Percentiles rank a stretch among this genome's conserved stretches.
These are phyloP conservation scores for Pholiota molesta DNA, from an alignment of 768 basidiomycete genomes.

Conservation along the genomic window DNA sequence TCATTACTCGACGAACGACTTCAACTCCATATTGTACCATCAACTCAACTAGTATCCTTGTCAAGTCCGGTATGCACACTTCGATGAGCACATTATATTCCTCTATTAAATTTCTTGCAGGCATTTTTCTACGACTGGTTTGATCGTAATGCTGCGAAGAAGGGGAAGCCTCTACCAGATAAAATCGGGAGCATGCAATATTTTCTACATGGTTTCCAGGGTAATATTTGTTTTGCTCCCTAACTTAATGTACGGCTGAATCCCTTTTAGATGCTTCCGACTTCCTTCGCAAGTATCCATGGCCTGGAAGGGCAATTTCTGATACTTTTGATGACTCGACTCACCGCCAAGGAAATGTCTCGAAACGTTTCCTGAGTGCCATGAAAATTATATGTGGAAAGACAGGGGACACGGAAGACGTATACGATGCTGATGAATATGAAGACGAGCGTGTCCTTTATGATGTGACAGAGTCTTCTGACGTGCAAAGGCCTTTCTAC, in stretches of 20 bases:
- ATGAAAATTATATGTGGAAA: slow-evolving; percentile 84
- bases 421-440: slow-evolving; percentile 71
- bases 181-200: slow-evolving; percentile 93
- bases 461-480: slow-evolving; percentile 62
- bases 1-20: slow-evolving; percentile 80
- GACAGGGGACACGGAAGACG: slow-evolving; percentile 74
- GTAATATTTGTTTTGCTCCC: slow-evolving; percentile 31
- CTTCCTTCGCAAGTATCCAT: slow-evolving; percentile 83
- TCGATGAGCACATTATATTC: not conserved
- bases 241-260: not conserved
- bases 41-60: slow-evolving; percentile 80
- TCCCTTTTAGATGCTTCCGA: slow-evolving; percentile 74
- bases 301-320: slow-evolving; percentile 82
- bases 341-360: slow-evolving; percentile 69
- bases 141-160: slow-evolving; percentile 79
- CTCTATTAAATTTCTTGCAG: slow-evolving; percentile 32
- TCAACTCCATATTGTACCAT: slow-evolving; percentile 79
- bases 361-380: slow-evolving; percentile 69
- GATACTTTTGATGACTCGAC: slow-evolving; percentile 88
- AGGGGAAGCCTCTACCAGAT: slow-evolving; percentile 80
- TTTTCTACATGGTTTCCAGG: slow-evolving; percentile 83
- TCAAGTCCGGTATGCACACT: slow-evolving; percentile 64
- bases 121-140: slow-evolving; percentile 95
- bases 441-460: slow-evolving; percentile 75
- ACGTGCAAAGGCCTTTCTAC: slow-evolving; percentile 67